These are phyloP conservation scores for Crithidia fasciculata DNA, from an alignment of 208 protist species.

Conservation along the genomic window DNA sequence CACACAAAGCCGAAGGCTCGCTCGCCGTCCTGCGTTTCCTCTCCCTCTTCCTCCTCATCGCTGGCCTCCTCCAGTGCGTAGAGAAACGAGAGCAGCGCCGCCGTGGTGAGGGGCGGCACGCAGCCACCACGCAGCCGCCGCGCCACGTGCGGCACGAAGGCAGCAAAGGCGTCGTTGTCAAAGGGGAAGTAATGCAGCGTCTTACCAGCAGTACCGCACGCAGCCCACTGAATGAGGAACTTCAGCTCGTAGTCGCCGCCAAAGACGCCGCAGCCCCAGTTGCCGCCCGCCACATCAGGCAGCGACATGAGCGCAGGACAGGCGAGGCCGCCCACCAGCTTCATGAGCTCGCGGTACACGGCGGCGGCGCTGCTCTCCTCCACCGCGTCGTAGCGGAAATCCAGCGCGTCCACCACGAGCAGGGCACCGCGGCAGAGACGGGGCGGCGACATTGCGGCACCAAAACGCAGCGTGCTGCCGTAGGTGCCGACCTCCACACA, in stretches of 20 bases:
- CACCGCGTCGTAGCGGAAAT: constrained; percentile 30
- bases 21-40: background rate
- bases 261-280: constrained; percentile 88
- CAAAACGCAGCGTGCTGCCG: constrained; percentile 37
- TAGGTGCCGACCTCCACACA: constrained; percentile 43
- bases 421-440: constrained; percentile 20
- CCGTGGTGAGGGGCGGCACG: constrained; percentile 5
- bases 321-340: constrained; percentile 27
- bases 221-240: constrained; percentile 62
- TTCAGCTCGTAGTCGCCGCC: constrained; percentile 74
- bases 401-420: constrained; percentile 38
- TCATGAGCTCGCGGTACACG: constrained; percentile 29
- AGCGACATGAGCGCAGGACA: constrained; percentile 1
- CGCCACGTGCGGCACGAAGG: background rate
- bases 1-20: constrained; percentile 4
- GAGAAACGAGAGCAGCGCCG: constrained; percentile 11
- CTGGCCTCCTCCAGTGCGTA: constrained; percentile 11
- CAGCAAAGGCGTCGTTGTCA: constrained; percentile 16
- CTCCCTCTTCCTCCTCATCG: background rate
- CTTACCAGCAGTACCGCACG: constrained; percentile 38
- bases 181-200: constrained; percentile 54
- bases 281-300: constrained; percentile 43
- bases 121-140: background rate
- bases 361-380: constrained; percentile 17
- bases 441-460: constrained; percentile 5